Evolutionary conservation across 768 basidiomycete species (phyloP).

Genomic region (Boletus patriciae): DNA sequence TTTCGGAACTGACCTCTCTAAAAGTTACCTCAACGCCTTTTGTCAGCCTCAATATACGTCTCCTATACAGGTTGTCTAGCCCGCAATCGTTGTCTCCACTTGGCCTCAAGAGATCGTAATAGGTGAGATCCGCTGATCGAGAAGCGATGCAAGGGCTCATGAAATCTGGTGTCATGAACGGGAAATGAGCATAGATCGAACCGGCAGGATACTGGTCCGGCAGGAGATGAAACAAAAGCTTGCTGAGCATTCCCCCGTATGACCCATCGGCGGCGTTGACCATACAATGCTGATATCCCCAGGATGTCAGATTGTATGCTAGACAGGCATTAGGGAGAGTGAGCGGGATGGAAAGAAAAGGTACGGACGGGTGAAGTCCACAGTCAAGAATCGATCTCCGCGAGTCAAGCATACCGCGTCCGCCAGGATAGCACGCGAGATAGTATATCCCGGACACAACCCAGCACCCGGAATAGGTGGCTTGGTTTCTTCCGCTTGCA

Average conservation of each 20-base stretch:
- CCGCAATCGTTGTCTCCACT: neutral
- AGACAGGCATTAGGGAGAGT: constrained; percentile 5
- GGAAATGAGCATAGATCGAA: constrained; percentile 77
- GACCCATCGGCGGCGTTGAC: constrained; percentile 65
- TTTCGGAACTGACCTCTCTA: constrained; percentile 13
- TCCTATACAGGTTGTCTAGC: constrained; percentile 7
- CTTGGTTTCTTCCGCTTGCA: constrained; percentile 76
- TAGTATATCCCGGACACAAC: constrained; percentile 79
- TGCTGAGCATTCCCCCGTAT: constrained; percentile 72
- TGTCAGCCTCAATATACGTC: constrained; percentile 20
- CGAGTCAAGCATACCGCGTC: constrained; percentile 76
- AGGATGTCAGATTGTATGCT: constrained; percentile 75
- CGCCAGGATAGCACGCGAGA: constrained; percentile 79
- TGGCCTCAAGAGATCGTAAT: constrained; percentile 66
- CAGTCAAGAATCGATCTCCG: constrained; percentile 78
- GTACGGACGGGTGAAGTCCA: constrained; percentile 70
- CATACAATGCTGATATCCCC: constrained; percentile 77
- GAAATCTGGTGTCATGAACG: constrained; percentile 63
- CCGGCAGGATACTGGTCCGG: constrained; percentile 66
- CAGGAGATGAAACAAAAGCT: constrained; percentile 68
- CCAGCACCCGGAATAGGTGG: constrained; percentile 64
- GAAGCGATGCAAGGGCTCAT: constrained; percentile 44
- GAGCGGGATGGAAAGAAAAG: neutral
- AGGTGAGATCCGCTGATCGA: constrained; percentile 31
- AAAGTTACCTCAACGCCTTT: neutral